Percentiles rank a stretch among this genome's conserved stretches.
Evolutionary conservation across 139 green algal genomes (phyloP).

Genomic region (Haematococcus lacustris): DNA sequence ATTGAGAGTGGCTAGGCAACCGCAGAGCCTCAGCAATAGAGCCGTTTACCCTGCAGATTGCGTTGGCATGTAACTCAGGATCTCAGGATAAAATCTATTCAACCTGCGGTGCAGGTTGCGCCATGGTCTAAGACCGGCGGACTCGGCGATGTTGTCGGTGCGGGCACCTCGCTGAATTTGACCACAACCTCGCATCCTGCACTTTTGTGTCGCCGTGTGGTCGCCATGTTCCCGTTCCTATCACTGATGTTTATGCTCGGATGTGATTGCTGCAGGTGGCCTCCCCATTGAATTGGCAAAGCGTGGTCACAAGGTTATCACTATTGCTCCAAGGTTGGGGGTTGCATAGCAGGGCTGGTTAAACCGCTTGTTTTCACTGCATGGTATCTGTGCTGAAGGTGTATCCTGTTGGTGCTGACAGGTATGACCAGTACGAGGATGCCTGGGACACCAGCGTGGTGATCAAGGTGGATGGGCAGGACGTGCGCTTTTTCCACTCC

Average conservation of each 20-base stretch:
- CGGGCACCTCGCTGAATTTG: neutral
- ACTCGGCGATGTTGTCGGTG: slow-evolving; percentile 23
- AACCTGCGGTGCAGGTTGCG: neutral
- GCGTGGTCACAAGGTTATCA: slow-evolving; percentile 92
- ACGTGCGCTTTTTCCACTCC: slow-evolving; percentile 95
- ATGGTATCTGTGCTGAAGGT: too few relatives aligned
- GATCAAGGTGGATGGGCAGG: slow-evolving; percentile 74
- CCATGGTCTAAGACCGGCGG: slow-evolving; percentile 67
- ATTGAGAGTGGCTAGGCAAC: neutral
- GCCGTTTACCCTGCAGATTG: neutral
- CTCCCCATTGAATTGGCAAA: slow-evolving; percentile 80
- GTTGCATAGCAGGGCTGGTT: too few relatives aligned
- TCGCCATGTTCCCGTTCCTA: neutral
- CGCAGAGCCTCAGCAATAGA: neutral
- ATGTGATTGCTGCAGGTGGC: slow-evolving; percentile 19
- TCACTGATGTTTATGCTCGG: neutral
- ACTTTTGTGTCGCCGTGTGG: neutral
- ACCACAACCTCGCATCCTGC: neutral
- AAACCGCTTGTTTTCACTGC: too few relatives aligned
- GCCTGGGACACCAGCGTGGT: slow-evolving; percentile 88
- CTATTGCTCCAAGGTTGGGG: slow-evolving; percentile 87
- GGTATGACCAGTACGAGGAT: slow-evolving; percentile 95
- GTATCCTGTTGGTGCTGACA: too few relatives aligned
- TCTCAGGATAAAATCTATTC: neutral
- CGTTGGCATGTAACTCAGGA: neutral